Conservation (phyloP, 306 rosid genomes). For the Heteromeles arbutifolia region DNA sequence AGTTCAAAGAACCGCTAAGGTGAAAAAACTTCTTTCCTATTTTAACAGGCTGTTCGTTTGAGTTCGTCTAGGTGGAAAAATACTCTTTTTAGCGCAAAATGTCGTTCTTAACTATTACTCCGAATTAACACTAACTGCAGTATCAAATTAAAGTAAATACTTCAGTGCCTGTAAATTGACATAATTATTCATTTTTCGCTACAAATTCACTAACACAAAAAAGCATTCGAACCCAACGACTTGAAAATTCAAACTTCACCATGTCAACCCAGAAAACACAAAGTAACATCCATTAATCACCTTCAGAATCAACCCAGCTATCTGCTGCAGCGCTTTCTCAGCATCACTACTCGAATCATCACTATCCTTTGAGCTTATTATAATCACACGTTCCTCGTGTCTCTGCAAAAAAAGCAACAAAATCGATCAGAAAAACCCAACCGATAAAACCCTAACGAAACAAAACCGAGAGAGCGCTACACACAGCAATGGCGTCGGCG, state of each 20-base stretch:
- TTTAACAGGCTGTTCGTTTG: not conserved
- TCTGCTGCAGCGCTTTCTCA: constrained; percentile 76
- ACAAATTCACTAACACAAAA: not conserved
- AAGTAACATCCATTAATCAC: constrained; percentile 23
- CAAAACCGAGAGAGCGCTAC: not conserved
- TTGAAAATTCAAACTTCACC: not conserved
- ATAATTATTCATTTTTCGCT: not conserved
- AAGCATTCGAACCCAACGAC: not conserved
- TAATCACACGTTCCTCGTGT: constrained; percentile 91
- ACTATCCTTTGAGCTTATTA: constrained; percentile 71
- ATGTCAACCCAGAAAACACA: not conserved
- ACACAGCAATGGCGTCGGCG: constrained; percentile 75
- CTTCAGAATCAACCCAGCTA: constrained; percentile 70
- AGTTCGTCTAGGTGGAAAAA: not conserved
- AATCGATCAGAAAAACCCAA: not conserved
- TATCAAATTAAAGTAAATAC: not conserved
- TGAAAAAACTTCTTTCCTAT: not conserved
- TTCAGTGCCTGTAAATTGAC: not conserved
- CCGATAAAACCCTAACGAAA: constrained; percentile 8
- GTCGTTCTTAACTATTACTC: not conserved
- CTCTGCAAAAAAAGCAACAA: constrained; percentile 39
- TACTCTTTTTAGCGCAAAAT: not conserved
- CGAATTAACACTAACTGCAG: not conserved
- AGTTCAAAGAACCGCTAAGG: not conserved
- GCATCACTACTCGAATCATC: constrained; percentile 67